Evolutionary conservation across 1,284 basidiomycete species (phyloP), one percentile per base, ranked within the genome.

Genomic region (Puccinia coronata): DNA sequence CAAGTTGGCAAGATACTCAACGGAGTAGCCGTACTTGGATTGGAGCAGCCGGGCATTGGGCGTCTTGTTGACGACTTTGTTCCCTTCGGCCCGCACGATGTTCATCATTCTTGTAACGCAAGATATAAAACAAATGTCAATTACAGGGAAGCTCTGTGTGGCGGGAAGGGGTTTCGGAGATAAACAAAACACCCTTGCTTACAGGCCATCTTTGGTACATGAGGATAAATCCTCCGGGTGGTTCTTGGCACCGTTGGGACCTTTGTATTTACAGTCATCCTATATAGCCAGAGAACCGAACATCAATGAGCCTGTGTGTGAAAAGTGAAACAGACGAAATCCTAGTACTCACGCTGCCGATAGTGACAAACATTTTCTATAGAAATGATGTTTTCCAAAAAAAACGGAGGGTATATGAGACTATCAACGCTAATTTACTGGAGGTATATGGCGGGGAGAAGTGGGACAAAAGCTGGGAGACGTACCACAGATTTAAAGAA

Each of bases 361-460:
- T 81, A 25, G 79, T 81, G 23, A 81, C 79, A 43, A 81, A 81
- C 57, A 81, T 80, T 41, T 72, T 72, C 78, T 80, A 43, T 1
- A 61, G 23, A 25, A 28, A 23, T 16, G 53, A 34, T 34, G 25
- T 57, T n/a, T 16, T 57, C 31, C 8, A 1, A 49, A 67, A n/a
- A 6, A 39, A 53, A 43, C 43, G 43, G n/a, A 11, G 65, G 43
- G 43, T 47, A 47, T 2, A 12, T 34, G 28, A 31, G 3, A 12
- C 57, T 1, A 39, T 69, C 63, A 41, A 47, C n/a, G 36, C 2
- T n/a, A n/a, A 47, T 36, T 43, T 31, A 25, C 8, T 31, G 51
- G 6, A 25, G 23, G 25, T 73, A 28, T 23, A 25, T 49, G 12
- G 5, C n/a, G 11, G 9, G 14, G 23, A 31, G 12, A 55, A 20